phyloP scores from a whole-genome alignment of 176 grass and related monocot species.

The Typha latifolia region DNA sequence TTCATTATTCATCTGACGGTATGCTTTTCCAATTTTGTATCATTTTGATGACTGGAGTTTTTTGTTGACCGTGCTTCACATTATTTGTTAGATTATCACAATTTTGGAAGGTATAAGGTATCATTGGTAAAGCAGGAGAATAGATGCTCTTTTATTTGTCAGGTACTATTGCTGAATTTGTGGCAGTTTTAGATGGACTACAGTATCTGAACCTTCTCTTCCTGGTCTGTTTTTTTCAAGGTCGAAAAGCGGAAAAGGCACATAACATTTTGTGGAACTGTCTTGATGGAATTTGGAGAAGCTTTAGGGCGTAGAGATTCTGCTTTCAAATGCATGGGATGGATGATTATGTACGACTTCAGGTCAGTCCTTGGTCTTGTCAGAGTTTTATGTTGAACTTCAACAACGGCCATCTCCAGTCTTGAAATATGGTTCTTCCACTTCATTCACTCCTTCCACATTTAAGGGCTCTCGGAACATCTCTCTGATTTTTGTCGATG shows the following conservation, averaged over 20 bases:
- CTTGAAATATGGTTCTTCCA: slow-evolving; percentile 39
- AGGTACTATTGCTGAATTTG: no score
- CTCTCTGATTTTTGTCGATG: slow-evolving; percentile 43
- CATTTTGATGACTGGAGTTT: background rate
- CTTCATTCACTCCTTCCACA: slow-evolving; percentile 49
- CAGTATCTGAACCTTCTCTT: background rate
- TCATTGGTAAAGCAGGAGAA: background rate
- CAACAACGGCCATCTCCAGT: slow-evolving; percentile 23
- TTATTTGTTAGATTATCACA: background rate
- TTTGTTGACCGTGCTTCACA: background rate
- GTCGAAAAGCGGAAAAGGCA: background rate
- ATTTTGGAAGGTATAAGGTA: background rate
- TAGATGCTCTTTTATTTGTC: background rate
- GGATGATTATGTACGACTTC: slow-evolving; percentile 69
- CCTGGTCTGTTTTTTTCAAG: slow-evolving; percentile 1
- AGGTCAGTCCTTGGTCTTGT: slow-evolving; percentile 45
- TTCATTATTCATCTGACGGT: background rate
- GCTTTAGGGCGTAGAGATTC: background rate
- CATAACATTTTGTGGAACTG: background rate
- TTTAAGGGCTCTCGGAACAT: slow-evolving; percentile 44
- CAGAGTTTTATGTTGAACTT: slow-evolving; percentile 30
- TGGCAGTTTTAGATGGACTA: background rate
- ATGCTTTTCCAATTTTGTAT: background rate
- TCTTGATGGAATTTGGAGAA: background rate
- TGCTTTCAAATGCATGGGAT: slow-evolving; percentile 30